These are phyloP conservation scores for Cetradonia linearis DNA, from an alignment of 495 filamentous ascomycete species.

Conservation along the genomic window DNA sequence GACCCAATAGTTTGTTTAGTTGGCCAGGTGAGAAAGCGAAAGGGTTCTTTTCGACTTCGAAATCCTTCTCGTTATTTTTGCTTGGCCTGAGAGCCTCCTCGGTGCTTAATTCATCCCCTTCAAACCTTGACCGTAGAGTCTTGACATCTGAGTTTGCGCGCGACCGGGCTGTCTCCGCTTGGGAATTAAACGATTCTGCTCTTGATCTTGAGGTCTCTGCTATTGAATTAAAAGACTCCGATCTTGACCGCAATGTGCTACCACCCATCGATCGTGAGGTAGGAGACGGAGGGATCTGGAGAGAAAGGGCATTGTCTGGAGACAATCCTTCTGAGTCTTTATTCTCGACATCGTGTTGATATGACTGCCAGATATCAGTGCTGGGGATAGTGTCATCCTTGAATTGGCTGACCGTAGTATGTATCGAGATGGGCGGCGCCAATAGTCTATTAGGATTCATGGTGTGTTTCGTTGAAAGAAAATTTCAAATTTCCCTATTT, in stretches of 20 bases:
- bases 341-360: slow-evolving; percentile 12
- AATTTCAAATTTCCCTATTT: neutral
- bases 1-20: slow-evolving; percentile 64
- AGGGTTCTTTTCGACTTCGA: slow-evolving; percentile 53
- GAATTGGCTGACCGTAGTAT: slow-evolving; percentile 19
- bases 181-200: slow-evolving; percentile 39
- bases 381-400: neutral
- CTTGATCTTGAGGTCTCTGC: slow-evolving; percentile 33
- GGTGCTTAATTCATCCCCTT: slow-evolving; percentile 35
- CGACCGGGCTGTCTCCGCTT: slow-evolving; percentile 34
- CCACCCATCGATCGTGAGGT: slow-evolving; percentile 39
- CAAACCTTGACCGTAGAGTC: slow-evolving; percentile 26
- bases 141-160: slow-evolving; percentile 36
- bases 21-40: slow-evolving; percentile 64
- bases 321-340: slow-evolving; percentile 16
- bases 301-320: slow-evolving; percentile 18
- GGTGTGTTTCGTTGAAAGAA: slow-evolving; percentile 3
- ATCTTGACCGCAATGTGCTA: slow-evolving; percentile 41
- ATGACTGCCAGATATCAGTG: slow-evolving; percentile 21
- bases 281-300: slow-evolving; percentile 28
- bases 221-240: slow-evolving; percentile 38
- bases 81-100: slow-evolving; percentile 58
- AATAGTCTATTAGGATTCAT: slow-evolving; percentile 25
- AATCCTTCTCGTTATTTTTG: slow-evolving; percentile 52
- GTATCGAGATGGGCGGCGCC: slow-evolving; percentile 22